These are phyloP conservation scores for Rhynchospora breviuscula DNA, from an alignment of 176 grass and related monocot genomes.

Conservation along the genomic window DNA sequence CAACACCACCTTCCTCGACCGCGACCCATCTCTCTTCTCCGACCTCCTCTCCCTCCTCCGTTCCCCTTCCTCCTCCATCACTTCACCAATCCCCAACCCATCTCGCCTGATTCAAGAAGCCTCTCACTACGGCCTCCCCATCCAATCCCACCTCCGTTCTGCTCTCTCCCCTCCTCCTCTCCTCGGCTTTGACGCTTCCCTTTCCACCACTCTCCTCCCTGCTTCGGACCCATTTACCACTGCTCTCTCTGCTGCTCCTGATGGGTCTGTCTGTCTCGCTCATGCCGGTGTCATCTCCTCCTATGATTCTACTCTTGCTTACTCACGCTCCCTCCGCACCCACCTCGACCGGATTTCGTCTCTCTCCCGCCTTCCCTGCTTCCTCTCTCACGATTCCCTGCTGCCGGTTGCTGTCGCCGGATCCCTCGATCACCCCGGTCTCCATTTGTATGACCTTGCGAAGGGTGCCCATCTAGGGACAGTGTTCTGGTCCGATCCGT, in stretches of 20 bases:
- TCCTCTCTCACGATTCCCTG: slow-evolving; percentile 8
- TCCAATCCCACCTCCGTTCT: slow-evolving; percentile 37
- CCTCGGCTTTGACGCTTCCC: slow-evolving; percentile 59
- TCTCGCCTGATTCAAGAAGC: slow-evolving; percentile 51
- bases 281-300: slow-evolving; percentile 58
- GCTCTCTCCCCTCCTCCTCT: slow-evolving; percentile 65
- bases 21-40: slow-evolving; percentile 58
- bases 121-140: slow-evolving; percentile 44
- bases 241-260: slow-evolving; percentile 45
- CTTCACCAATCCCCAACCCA: slow-evolving; percentile 27
- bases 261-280: slow-evolving; percentile 70
- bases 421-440: slow-evolving; percentile 49
- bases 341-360: slow-evolving; percentile 62
- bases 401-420: slow-evolving; percentile 46
- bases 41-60: slow-evolving; percentile 56
- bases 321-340: slow-evolving; percentile 47
- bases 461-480: slow-evolving; percentile 50
- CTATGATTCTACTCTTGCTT: slow-evolving; percentile 52
- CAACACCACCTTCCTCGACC: slow-evolving; percentile 35
- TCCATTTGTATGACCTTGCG: slow-evolving; percentile 60
- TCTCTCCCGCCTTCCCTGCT: slow-evolving; percentile 29
- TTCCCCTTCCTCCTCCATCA: slow-evolving; percentile 25
- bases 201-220: slow-evolving; percentile 43
- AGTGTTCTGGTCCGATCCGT: slow-evolving; percentile 54
- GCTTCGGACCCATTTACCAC: slow-evolving; percentile 62